These are phyloP conservation scores for Acmispon strigosus DNA, from an alignment of 306 rosid species.

Conservation along the genomic window DNA sequence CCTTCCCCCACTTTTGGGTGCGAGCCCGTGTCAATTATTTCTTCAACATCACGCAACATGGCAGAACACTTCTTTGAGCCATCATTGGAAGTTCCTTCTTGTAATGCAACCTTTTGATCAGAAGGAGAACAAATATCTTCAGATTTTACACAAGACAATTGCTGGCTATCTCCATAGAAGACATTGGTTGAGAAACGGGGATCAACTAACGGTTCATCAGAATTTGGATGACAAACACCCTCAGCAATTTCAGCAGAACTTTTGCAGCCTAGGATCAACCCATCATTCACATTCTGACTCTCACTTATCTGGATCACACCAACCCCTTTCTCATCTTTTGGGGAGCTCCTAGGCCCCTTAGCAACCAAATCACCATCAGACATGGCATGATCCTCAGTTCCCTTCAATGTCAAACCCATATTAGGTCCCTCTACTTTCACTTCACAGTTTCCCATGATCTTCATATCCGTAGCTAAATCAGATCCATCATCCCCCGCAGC, in stretches of 20 bases:
- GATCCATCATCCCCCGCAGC: not conserved
- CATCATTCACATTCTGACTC: constrained; percentile 31
- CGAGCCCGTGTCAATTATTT: constrained; percentile 16
- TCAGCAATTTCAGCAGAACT: not conserved
- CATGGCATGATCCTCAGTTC: not conserved
- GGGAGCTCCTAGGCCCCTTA: not conserved
- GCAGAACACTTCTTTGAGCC: constrained; percentile 39
- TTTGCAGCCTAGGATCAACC: constrained; percentile 24
- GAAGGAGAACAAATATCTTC: constrained; percentile 20
- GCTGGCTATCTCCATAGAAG: constrained; percentile 33
- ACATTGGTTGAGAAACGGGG: constrained; percentile 19
- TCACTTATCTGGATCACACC: constrained; percentile 19
- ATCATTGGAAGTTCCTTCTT: constrained; percentile 22
- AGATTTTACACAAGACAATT: constrained; percentile 17
- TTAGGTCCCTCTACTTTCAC: not conserved
- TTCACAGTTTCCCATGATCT: not conserved
- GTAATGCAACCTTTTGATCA: constrained; percentile 30
- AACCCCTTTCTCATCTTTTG: not conserved
- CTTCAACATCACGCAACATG: constrained; percentile 15
- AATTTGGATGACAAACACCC: constrained; percentile 26
- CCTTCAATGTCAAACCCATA: not conserved
- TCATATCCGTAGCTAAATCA: not conserved
- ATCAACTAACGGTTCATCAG: constrained; percentile 24
- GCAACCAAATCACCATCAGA: not conserved
- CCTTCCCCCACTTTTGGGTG: constrained; percentile 24